Conservation (phyloP, 2,329 filamentous ascomycete species). For the Periconia macrospinosa region DNA sequence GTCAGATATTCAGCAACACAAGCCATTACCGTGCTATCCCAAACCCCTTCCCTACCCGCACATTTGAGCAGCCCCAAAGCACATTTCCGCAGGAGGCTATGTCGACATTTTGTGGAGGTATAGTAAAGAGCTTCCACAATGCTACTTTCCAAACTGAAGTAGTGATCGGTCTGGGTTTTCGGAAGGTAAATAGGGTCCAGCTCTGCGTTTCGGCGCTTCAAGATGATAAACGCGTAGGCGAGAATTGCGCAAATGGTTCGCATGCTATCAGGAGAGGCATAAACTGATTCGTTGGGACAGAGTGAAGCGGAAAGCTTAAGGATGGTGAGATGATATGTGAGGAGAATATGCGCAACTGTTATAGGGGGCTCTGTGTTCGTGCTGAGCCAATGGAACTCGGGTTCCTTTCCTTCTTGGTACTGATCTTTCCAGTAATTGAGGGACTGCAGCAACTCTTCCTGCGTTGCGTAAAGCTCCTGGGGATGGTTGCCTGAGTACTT, state of each 20-base stretch:
- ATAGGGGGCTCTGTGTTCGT: neutral
- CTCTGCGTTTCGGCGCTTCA: neutral
- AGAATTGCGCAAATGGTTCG: neutral
- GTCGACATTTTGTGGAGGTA: conserved; percentile 1
- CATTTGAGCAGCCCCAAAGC: conserved; percentile 1
- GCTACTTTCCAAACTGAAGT: conserved; percentile 5
- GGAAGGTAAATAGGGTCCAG: neutral
- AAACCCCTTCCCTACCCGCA: conserved; percentile 8
- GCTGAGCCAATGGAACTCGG: neutral
- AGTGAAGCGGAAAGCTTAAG: conserved; percentile 1
- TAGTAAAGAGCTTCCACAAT: conserved; percentile 2
- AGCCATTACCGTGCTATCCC: conserved; percentile 5
- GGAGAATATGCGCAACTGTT: neutral
- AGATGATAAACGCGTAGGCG: neutral
- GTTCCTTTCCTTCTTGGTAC: neutral
- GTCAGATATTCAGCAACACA: neutral
- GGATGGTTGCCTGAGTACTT: neutral
- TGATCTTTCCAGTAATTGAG: neutral
- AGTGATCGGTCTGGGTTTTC: neutral
- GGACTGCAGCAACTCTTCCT: neutral
- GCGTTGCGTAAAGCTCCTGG: neutral
- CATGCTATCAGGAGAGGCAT: neutral
- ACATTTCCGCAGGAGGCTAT: neutral
- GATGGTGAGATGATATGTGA: conserved; percentile 1
- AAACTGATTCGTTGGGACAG: neutral